A percentile compares a stretch with the other conserved stretches of the same genome.
These are phyloP conservation scores for Coprinopsis sp. DNA, from an alignment of 768 basidiomycete species.

Conservation along the genomic window DNA sequence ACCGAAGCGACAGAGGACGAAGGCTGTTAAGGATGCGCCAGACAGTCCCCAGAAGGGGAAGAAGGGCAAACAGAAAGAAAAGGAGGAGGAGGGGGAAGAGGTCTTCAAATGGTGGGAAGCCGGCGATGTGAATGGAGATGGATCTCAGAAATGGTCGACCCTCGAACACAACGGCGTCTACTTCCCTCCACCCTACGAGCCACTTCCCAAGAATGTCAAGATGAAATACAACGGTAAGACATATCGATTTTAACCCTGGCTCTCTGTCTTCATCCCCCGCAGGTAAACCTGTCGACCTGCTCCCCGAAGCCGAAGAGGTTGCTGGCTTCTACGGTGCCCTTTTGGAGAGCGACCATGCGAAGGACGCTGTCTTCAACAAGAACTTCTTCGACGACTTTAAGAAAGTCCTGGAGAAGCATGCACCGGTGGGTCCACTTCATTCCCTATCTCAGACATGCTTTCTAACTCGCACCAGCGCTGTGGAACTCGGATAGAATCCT, in stretches of 20 bases:
- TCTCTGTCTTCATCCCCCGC: slow-evolving; percentile 8
- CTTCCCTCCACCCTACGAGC: slow-evolving; percentile 93
- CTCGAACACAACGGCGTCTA: slow-evolving; percentile 91
- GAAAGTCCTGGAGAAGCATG: slow-evolving; percentile 68
- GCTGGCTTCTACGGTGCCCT: slow-evolving; percentile 94
- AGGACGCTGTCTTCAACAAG: slow-evolving; percentile 82
- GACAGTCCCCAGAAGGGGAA: slow-evolving; percentile 35
- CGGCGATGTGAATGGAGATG: slow-evolving; percentile 62
- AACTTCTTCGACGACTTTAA: slow-evolving; percentile 96
- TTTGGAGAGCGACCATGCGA: slow-evolving; percentile 87
- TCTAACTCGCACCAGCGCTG: slow-evolving; percentile 44
- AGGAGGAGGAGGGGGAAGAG: slow-evolving; percentile 62
- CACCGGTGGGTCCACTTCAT: slow-evolving; percentile 59
- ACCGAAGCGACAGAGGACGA: slow-evolving; percentile 44
- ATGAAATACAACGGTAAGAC: slow-evolving; percentile 90
- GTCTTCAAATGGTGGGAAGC: slow-evolving; percentile 86
- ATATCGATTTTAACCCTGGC: slow-evolving; percentile 4
- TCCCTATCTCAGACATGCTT: background rate
- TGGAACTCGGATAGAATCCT: slow-evolving; percentile 66
- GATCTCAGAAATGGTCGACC: slow-evolving; percentile 87
- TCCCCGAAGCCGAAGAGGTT: slow-evolving; percentile 89
- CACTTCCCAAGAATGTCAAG: slow-evolving; percentile 76
- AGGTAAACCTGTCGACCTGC: slow-evolving; percentile 79
- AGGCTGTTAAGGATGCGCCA: slow-evolving; percentile 38
- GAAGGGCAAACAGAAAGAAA: slow-evolving; percentile 39